Evolutionary conservation across 352 stramenopile genomes (phyloP), one percentile per base, ranked within the genome.

Genomic region (Phytopythium boreale): DNA sequence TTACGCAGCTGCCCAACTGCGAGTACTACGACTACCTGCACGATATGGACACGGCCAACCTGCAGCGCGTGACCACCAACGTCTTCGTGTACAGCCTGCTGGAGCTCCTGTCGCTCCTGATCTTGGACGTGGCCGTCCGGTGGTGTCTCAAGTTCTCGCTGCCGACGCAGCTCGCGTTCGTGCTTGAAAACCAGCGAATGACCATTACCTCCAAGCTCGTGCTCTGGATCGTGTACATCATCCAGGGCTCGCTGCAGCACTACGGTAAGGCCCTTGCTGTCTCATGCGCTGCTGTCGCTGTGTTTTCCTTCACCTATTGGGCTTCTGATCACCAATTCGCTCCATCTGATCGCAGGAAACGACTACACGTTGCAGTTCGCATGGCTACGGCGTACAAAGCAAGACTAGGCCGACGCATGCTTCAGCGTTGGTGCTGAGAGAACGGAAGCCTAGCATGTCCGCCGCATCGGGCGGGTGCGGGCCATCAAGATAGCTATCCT

Each of bases 211-310:
- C 67, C 1, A 79, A 76, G 37, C 64, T 79, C 2, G 58, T 72
- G 9, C 53, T 77, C 3, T 76, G 71, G 29, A 65, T 74, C 10
- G 62, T 76, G 24, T 82, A 79, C 36, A 66, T 76, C 44, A 65
- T 79, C 34, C 69, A 80, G 37, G 53, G 59, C 10, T 72, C 66
- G 37, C 39, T 82, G 19, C n/a, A 56, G 4, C 70, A 81, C 10
- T 68, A 69, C 34, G 68, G 68, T 71, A 44, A 51, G 63, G 15
- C 20, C 19, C 43, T n/a, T 14, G 20, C 3, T 26, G 1, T 5
- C 43, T 7, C 6, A 12, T 43, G 15, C 8, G 20, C 6, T n/a
- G 17, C 43, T 9, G 19, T 12, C 43, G 43, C 43, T 3, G 29
- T 34, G 29, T 7, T 34, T 7, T 34, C 29, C 29, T 34, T 44